Evolutionary conservation across 2,329 filamentous ascomycete species (phyloP), one percentile per base, ranked within the genome.

Genomic region (Rachicladosporium sp.): DNA sequence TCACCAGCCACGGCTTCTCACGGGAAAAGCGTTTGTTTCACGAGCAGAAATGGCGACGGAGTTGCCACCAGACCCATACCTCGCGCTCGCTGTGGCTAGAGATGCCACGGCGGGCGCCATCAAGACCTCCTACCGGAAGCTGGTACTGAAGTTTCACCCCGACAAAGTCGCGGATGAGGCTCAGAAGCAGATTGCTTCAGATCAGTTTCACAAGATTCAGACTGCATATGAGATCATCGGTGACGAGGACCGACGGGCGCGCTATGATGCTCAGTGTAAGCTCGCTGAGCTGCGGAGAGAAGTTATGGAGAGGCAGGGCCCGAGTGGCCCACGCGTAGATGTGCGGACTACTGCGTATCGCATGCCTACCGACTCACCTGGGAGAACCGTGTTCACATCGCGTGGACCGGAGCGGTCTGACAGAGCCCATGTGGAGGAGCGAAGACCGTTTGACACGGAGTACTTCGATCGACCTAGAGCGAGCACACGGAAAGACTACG

Each of bases 141-240:
- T 82, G 41, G 91, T 91, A 5, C 70, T 98, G 43, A 88, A 79
- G 61, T 77, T 87, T 54, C 91, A 98, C 51, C 65, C 68, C 44
- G 67, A 69, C 89, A 72, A 51, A 64, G 41, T 46, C 21, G 80
- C 86, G 49, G 77, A 93, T 53, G 77, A 80, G 38, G 68, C 76
- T 10, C 68, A 82, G 53, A 93, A 91, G 63, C 76, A 77, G 43
- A 67, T 76, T 51, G 93, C 88, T 60, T 78, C 83, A 51, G 80
- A 86, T 51, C 80, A 93, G 62, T 98, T 96, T 55, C 87, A 95
- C 62, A 79, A 78, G 58, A 84, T 96, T 29, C 88, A 95, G 60
- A 77, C 88, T 52, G 88, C 91, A 37, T 98, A 94, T 63, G 91
- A 96, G 62, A 70, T 91, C 23, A 74, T 98, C 44, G 83, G 77